Conservation (phyloP, 208 protist genomes). For the Trypanosoma congolense region DNA sequence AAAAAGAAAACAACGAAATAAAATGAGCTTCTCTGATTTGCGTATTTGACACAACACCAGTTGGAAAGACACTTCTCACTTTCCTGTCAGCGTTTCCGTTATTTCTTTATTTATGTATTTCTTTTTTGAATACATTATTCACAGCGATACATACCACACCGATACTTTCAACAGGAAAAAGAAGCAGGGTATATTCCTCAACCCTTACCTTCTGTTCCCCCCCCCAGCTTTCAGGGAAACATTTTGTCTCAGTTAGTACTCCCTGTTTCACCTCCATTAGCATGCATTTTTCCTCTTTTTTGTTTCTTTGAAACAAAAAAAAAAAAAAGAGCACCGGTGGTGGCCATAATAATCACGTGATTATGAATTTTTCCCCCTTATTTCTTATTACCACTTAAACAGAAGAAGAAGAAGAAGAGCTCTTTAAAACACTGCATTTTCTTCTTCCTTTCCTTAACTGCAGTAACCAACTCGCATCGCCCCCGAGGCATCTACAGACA, state of each 20-base stretch:
- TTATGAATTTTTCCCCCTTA: no score
- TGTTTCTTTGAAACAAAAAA: constrained; percentile 8
- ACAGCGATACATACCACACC: no score
- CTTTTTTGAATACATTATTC: no score
- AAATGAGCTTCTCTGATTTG: constrained; percentile 4
- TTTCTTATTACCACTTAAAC: background rate
- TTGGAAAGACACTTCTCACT: no score
- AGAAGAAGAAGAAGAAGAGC: no score
- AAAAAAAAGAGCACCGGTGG: constrained; percentile 6
- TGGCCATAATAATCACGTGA: no score
- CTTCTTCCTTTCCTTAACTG: background rate
- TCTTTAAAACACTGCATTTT: background rate
- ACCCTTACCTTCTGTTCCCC: background rate
- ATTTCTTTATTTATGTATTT: no score
- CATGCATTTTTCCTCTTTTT: constrained; percentile 6
- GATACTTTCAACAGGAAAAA: no score
- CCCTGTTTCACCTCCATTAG: background rate
- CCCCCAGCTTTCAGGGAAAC: no score
- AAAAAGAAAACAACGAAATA: constrained; percentile 12
- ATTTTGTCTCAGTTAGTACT: background rate
- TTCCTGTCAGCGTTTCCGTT: no score
- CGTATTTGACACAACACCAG: no score
- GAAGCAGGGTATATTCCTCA: background rate
- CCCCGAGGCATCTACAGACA: no score
- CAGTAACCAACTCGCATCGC: background rate